Conservation (phyloP, 1,284 basidiomycete genomes). For the Crocinoboletus sp. region DNA sequence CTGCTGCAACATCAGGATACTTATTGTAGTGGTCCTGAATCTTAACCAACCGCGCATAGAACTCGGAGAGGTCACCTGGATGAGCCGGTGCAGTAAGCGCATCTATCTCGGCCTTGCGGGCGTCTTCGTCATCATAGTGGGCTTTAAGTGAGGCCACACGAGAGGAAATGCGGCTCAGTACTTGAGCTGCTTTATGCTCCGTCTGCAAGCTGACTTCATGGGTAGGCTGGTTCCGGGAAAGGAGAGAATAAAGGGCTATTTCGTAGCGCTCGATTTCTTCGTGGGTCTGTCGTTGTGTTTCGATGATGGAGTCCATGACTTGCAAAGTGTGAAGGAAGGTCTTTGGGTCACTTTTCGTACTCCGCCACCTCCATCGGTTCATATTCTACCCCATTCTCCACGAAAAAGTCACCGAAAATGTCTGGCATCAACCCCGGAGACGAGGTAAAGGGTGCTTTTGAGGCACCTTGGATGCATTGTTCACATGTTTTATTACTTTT, state of each 20-base stretch:
- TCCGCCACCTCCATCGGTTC: conserved; percentile 41
- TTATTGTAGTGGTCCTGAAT: conserved; percentile 95
- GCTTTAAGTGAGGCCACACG: conserved; percentile 62
- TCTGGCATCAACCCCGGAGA: conserved; percentile 73
- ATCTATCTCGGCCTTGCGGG: conserved; percentile 58
- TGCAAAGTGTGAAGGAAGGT: conserved; percentile 3
- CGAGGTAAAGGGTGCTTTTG: conserved; percentile 45
- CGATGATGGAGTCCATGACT: conserved; percentile 87
- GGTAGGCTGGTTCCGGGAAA: conserved; percentile 56
- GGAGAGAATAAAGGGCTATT: conserved; percentile 62
- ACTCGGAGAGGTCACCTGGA: conserved; percentile 82
- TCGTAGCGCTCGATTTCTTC: conserved; percentile 94
- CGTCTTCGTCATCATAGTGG: conserved; percentile 72
- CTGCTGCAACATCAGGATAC: conserved; percentile 85
- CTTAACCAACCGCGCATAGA: conserved; percentile 91
- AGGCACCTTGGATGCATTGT: not conserved
- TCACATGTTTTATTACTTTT: conserved; percentile 8
- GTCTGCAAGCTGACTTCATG: conserved; percentile 70
- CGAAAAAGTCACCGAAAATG: conserved; percentile 49
- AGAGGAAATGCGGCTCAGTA: conserved; percentile 77
- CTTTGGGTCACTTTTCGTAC: conserved; percentile 44
- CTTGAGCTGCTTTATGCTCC: conserved; percentile 85
- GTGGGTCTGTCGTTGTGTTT: conserved; percentile 90
- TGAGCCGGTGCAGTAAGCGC: conserved; percentile 52
- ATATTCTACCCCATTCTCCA: conserved; percentile 25